Base-by-base conservation (phyloP, 148 eudicot genomes). In the Polygonum aviculare region DNA sequence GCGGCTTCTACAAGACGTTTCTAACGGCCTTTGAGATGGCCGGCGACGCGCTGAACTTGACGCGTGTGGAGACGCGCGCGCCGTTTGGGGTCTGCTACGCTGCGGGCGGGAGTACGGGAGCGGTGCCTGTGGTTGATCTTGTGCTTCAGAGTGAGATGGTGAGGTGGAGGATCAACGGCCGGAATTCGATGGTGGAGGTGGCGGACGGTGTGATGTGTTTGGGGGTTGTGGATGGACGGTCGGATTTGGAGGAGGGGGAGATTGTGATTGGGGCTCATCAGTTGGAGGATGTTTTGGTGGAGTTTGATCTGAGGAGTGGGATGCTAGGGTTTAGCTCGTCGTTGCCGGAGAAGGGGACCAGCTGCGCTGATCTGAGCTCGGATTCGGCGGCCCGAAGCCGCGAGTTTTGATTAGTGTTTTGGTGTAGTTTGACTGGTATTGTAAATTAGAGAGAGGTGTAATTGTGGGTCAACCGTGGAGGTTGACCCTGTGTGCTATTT, bases 131-230 rank as follows among this genome's bases (percentile, higher is more conserved):
- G 54, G 12, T 72, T 6, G 75, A 72, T 45, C 40, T 72, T 9
- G 75, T 72, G 52, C 54, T 72, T 9, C 75, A 72, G 75, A 72
- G 75, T 18, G 75, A 72, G 75, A 72, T 72, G 75, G 75, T 72
- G 52, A 72, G 19, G 75, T 72, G 75, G 75, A 72, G 75, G 8
- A 72, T 72, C 54, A 45, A 44, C 52, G 75, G 54, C 33, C 75
- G 54, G 33, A 72, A 72, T 45, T 72, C 75, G 52, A 72, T 72
- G 75, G 75, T 72, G 33, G 72, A 67, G 4, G 15, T 44, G 16
- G 33, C 16, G 0, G 75, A 72, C 5, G 75, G 54, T 2, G 75
- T 72, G 54, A 36, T 72, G 50, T 72, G 75, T 12, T 21, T 72
- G 3, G 75, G 54, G 22, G 5, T 72, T 21, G 35, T 72, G 38